phyloP scores from a whole-genome alignment of 306 rosid genomes.

The Trifolium dubium region DNA sequence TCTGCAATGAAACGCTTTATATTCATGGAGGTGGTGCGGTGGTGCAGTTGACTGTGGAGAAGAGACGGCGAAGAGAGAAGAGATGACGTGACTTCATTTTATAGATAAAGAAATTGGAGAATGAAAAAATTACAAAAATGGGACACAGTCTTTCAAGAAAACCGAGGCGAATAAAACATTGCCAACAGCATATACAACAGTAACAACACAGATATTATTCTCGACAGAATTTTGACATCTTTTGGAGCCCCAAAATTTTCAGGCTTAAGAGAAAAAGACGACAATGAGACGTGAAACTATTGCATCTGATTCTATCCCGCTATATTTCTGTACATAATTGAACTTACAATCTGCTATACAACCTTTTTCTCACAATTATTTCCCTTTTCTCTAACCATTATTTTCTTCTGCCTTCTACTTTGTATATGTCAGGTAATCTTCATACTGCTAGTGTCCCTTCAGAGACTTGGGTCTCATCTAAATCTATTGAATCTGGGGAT shows the following conservation, averaged over 20 bases:
- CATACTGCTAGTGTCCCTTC: slow-evolving; percentile 88
- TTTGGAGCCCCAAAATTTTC: slow-evolving; percentile 45
- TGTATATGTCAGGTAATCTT: slow-evolving; percentile 26
- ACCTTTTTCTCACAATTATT: slow-evolving; percentile 26
- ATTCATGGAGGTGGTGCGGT: not conserved
- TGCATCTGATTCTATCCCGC: slow-evolving; percentile 36
- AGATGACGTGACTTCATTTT: not conserved
- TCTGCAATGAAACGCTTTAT: not conserved
- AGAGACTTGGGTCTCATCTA: slow-evolving; percentile 70
- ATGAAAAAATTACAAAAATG: not conserved
- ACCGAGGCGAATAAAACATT: slow-evolving; percentile 23
- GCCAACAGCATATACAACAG: slow-evolving; percentile 19
- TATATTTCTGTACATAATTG: slow-evolving; percentile 62
- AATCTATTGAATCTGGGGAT: slow-evolving; percentile 70
- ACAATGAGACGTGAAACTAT: slow-evolving; percentile 19
- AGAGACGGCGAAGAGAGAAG: not conserved
- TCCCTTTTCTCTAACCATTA: slow-evolving; percentile 33
- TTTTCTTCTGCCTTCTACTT: slow-evolving; percentile 42
- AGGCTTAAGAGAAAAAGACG: slow-evolving; percentile 21
- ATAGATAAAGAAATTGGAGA: not conserved
- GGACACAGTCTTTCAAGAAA: not conserved
- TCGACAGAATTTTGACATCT: slow-evolving; percentile 15
- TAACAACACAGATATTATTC: not conserved
- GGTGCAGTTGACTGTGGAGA: not conserved
- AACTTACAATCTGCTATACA: slow-evolving; percentile 55